Conservation (phyloP, 768 basidiomycete species). For the Hydnomerulius pinastri region DNA sequence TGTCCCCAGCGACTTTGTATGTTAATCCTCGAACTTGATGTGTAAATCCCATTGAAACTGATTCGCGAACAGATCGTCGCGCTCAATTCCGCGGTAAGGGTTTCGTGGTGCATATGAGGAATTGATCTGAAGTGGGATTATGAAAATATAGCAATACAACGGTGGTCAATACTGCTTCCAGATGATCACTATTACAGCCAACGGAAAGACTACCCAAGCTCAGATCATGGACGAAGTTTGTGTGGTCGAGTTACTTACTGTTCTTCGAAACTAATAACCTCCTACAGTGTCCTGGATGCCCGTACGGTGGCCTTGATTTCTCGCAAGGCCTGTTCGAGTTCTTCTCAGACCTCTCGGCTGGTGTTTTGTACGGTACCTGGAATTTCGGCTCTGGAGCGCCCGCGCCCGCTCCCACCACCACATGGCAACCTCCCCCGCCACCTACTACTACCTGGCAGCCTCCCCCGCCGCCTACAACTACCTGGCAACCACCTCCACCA, state of each 20-base stretch:
- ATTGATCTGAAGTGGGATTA: conserved; percentile 4
- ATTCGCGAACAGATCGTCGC: conserved; percentile 51
- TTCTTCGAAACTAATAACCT: background rate
- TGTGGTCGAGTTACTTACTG: background rate
- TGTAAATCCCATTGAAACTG: conserved; percentile 4
- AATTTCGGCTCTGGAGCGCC: conserved; percentile 35
- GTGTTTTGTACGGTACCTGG: conserved; percentile 66
- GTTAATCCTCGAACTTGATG: conserved; percentile 6
- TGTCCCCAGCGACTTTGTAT: conserved; percentile 36
- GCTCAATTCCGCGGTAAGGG: conserved; percentile 31
- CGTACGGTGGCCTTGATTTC: conserved; percentile 65
- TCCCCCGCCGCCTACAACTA: conserved; percentile 20
- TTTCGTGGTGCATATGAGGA: background rate
- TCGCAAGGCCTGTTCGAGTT: conserved; percentile 63
- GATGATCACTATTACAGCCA: conserved; percentile 59
- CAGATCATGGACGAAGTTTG: conserved; percentile 62
- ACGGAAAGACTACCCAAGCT: conserved; percentile 59
- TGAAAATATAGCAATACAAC: conserved; percentile 54
- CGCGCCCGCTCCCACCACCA: conserved; percentile 20
- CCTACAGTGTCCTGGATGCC: conserved; percentile 68
- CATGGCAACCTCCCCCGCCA: conserved; percentile 16
- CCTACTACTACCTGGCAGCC: conserved; percentile 15
- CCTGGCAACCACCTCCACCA: conserved; percentile 25
- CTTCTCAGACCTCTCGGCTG: conserved; percentile 50
- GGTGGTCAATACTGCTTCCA: conserved; percentile 57